Evolutionary conservation across 2,329 filamentous ascomycete species (phyloP), one percentile per base, ranked within the genome.

Genomic region (Colletotrichum sp.): DNA sequence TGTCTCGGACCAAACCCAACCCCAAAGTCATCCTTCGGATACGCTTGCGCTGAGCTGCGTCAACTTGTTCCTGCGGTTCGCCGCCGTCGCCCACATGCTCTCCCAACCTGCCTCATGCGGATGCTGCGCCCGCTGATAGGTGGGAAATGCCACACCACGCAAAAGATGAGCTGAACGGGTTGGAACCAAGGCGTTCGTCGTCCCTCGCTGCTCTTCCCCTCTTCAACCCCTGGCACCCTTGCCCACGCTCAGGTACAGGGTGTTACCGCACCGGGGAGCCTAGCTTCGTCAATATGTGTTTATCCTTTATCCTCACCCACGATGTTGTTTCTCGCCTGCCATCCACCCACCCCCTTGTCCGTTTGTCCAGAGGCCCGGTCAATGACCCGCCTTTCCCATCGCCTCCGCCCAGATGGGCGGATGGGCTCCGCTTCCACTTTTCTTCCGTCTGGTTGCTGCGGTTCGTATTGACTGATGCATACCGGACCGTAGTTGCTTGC

Each of bases 41-140:
- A 68, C 63, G 69, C 63, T 60, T 64, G 39, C 63, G 55, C 49
- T 26, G 39, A 21, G 66, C 71, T 65, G 55, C 57, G 69, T 39
- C 28, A 69, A 21, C 52, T 66, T 69, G 67, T 78, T 72, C 65
- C 66, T 72, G 49, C 65, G 72, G 55, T 65, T 71, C 68, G 66
- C 60, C 76, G 69, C 75, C 39, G 39, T 49, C 72, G 69, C 70
- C 72, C 59, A 72, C 67, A 34, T 71, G 72, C 64, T 49, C 39
- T 57, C 72, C 52, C 72, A 77, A 80, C 79, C 80, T 81, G 78
- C 80, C 81, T 81, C 80, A 82, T 82, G 80, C 64, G 79, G 79
- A 76, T 77, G 72, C 72, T 76, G 30, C 72, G 69, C 52, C 44
- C 66, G 78, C 71, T 80, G 80, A 82, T 82, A 82, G 81, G 81